A percentile compares a stretch with the other conserved stretches of the same genome.
phyloP scores from a whole-genome alignment of 805 yeast genomes.

The Metschnikowia aberdeeniae region DNA sequence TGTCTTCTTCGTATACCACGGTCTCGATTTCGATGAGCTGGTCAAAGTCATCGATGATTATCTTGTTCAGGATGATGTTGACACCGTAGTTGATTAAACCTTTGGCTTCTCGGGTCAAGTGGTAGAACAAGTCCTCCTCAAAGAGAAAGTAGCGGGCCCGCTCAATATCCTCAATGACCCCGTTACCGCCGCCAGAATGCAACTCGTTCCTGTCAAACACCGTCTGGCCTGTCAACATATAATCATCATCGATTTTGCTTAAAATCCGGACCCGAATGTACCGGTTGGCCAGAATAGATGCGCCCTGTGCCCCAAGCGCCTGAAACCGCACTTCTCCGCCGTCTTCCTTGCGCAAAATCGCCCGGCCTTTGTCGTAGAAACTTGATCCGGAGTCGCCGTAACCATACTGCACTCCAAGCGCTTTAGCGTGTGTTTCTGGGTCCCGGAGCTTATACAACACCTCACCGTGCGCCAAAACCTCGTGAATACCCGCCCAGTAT shows the following conservation, averaged over 20 bases:
- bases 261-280: constrained; percentile 58
- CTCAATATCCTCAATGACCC: constrained; percentile 50
- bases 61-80: constrained; percentile 56
- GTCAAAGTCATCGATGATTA: constrained; percentile 61
- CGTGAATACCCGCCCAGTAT: constrained; percentile 60
- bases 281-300: constrained; percentile 37
- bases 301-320: constrained; percentile 24
- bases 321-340: constrained; percentile 33
- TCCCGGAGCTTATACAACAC: constrained; percentile 64
- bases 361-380: constrained; percentile 71
- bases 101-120: constrained; percentile 72
- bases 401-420: constrained; percentile 83
- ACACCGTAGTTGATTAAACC: constrained; percentile 66
- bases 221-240: constrained; percentile 57
- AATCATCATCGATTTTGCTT: constrained; percentile 51
- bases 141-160: constrained; percentile 71
- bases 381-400: constrained; percentile 87
- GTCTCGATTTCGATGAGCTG: constrained; percentile 69
- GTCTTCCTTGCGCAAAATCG: constrained; percentile 52
- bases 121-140: constrained; percentile 85
- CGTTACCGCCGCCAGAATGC: neutral
- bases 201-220: constrained; percentile 20
- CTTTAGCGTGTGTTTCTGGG: constrained; percentile 42
- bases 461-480: constrained; percentile 48
- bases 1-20: constrained; percentile 40